These are phyloP conservation scores for Glarea lozoyensis DNA, from an alignment of 495 filamentous ascomycete genomes.

Conservation along the genomic window DNA sequence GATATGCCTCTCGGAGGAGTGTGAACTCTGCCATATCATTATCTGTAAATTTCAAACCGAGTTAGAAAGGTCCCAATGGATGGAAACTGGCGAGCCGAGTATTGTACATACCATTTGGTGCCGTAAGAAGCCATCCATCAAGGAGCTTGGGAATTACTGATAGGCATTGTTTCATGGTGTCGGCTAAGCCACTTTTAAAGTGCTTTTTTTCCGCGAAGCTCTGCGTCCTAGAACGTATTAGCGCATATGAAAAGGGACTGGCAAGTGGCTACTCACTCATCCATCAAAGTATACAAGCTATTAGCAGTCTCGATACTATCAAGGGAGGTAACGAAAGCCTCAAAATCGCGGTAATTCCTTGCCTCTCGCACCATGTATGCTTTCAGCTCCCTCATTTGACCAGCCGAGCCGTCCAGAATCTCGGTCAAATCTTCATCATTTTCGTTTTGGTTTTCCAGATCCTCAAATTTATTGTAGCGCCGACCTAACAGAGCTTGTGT, in stretches of 20 bases:
- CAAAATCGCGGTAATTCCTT: slow-evolving; percentile 62
- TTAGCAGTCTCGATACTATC: slow-evolving; percentile 51
- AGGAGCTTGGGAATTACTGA: slow-evolving; percentile 11
- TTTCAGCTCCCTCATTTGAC: slow-evolving; percentile 23
- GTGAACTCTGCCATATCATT: slow-evolving; percentile 33
- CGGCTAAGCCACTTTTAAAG: no score
- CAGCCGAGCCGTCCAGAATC: slow-evolving; percentile 23
- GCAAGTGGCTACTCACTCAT: slow-evolving; percentile 20
- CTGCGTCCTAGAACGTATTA: no score
- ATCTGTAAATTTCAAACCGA: slow-evolving; percentile 4
- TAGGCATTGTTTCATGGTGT: no score
- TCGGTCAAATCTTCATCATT: slow-evolving; percentile 24
- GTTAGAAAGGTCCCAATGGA: not conserved
- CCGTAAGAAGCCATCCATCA: slow-evolving; percentile 18
- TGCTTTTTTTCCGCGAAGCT: no score
- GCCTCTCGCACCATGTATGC: slow-evolving; percentile 43
- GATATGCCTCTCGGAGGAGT: slow-evolving; percentile 59
- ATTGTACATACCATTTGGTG: slow-evolving; percentile 13
- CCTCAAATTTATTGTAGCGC: slow-evolving; percentile 21
- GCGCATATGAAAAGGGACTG: no score
- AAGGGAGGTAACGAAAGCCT: slow-evolving; percentile 57
- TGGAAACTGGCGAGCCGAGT: not conserved
- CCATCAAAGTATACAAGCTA: slow-evolving; percentile 25
- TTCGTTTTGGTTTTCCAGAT: slow-evolving; percentile 10
- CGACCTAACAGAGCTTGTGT: slow-evolving; percentile 22